phyloP scores from a whole-genome alignment of 768 basidiomycete species.

The Rhizopogon vesiculosus region DNA sequence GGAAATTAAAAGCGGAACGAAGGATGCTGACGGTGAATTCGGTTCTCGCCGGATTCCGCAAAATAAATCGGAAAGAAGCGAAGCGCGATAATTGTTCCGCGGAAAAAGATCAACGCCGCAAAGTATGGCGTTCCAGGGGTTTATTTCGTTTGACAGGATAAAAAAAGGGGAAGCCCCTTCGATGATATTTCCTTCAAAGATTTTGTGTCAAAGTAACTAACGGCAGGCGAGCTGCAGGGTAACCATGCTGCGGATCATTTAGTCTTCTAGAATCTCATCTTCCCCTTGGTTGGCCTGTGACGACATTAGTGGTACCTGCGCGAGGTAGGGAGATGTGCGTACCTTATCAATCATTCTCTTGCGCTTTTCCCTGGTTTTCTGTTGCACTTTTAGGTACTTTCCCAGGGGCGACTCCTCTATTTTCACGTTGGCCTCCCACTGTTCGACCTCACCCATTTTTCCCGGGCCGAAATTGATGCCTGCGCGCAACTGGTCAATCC shows the following conservation, averaged over 20 bases:
- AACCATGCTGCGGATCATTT: neutral
- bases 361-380: slow-evolving; percentile 75
- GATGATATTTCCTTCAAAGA: neutral
- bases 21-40: neutral
- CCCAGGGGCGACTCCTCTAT: slow-evolving; percentile 73
- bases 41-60: neutral
- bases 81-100: neutral
- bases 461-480: slow-evolving; percentile 74
- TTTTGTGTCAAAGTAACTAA: neutral
- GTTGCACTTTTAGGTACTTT: slow-evolving; percentile 76
- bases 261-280: slow-evolving; percentile 61
- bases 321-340: slow-evolving; percentile 4
- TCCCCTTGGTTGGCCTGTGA: slow-evolving; percentile 65
- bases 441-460: slow-evolving; percentile 59
- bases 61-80: neutral
- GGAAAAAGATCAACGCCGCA: neutral
- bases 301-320: slow-evolving; percentile 12
- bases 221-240: neutral
- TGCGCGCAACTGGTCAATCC: slow-evolving; percentile 70
- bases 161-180: neutral
- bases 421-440: slow-evolving; percentile 64
- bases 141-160: neutral
- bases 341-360: slow-evolving; percentile 74
- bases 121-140: too few relatives aligned
- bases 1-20: neutral